Evolutionary conservation across 2,329 filamentous ascomycete genomes (phyloP).

Genomic region (Neofusicoccum kwambonambiense): DNA sequence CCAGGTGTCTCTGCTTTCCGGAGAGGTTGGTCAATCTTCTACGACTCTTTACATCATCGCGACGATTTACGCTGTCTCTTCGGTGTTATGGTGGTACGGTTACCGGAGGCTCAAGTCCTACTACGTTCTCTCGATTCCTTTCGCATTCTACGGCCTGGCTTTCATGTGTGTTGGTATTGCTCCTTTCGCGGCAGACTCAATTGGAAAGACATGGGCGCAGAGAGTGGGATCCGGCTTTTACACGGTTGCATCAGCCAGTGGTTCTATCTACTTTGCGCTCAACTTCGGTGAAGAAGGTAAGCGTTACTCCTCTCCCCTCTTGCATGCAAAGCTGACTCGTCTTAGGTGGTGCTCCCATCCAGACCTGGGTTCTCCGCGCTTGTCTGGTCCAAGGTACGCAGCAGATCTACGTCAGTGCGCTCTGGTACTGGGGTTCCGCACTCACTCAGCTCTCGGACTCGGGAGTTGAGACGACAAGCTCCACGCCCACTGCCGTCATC

Average conservation of each 20-base stretch:
- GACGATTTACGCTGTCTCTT: constrained; percentile 58
- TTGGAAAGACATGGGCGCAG: constrained; percentile 43
- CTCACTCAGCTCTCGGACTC: constrained; percentile 48
- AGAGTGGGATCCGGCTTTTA: constrained; percentile 59
- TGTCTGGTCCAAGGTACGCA: constrained; percentile 66
- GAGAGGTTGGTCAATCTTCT: constrained; percentile 54
- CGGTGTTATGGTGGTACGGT: constrained; percentile 29
- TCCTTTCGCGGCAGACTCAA: constrained; percentile 25
- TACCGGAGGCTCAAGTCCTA: constrained; percentile 55
- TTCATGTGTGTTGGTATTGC: constrained; percentile 54
- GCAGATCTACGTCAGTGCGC: constrained; percentile 62
- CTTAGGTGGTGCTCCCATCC: constrained; percentile 54
- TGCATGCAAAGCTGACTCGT: neutral
- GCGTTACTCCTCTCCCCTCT: neutral
- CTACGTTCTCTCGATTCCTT: constrained; percentile 59
- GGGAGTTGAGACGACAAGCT: constrained; percentile 42
- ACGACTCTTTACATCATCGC: constrained; percentile 61
- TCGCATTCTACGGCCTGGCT: constrained; percentile 61
- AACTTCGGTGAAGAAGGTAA: constrained; percentile 64
- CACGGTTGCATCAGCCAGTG: constrained; percentile 61
- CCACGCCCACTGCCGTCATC: constrained; percentile 52
- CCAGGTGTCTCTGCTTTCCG: constrained; percentile 66
- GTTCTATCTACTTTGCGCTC: constrained; percentile 64
- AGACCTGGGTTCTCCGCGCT: constrained; percentile 66
- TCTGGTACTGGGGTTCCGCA: constrained; percentile 67